Base-by-base conservation (phyloP, 2,329 filamentous ascomycete species). In the Sclerotinia sclerotiorum region DNA sequence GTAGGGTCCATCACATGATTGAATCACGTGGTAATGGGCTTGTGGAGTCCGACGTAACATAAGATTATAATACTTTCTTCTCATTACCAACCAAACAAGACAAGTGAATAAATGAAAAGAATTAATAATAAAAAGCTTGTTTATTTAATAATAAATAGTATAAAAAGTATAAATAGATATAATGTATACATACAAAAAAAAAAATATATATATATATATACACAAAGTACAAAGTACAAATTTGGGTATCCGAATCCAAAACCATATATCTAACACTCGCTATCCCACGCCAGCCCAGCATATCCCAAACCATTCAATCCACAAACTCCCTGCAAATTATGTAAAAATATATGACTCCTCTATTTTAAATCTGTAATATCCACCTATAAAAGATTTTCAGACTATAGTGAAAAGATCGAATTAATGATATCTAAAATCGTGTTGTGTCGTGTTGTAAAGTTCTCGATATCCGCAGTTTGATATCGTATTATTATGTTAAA, bases 171-270 rank as follows among this genome's bases (percentile, higher is more conserved):
- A n/a, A n/a, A 29, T 29, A 29, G 29, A 29, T 29, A 29, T 5
- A 29, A 29, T 29, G 29, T 29, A 29, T 29, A 29, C 5, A 29
- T 29, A 29, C 29, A 29, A 29, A 29, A 29, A 29, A 29, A 29
- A 2, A 5, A n/a, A n/a, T n/a, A n/a, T n/a, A n/a, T n/a, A n/a
- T n/a, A n/a, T n/a, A 29, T 29, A 29, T 29, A 29, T 29, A 29
- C 29, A 29, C 29, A 29, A 29, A 29, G 29, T 5, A 29, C 29
- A 39, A 51, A 63, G 17, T n/a, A 29, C 60, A 51, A 62, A 62
- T n/a, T 10, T 51, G 60, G 60, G 60, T 63, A 63, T 63, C 46
- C 60, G 7, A 48, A 32, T 44, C 11, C 35, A 56, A 56, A 56
- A 56, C 7, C 52, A 32, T 5, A 1, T n/a, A n/a, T 13, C 13